Evolutionary conservation across 2,329 filamentous ascomycete genomes (phyloP).

Genomic region (Metarhizium sp.): DNA sequence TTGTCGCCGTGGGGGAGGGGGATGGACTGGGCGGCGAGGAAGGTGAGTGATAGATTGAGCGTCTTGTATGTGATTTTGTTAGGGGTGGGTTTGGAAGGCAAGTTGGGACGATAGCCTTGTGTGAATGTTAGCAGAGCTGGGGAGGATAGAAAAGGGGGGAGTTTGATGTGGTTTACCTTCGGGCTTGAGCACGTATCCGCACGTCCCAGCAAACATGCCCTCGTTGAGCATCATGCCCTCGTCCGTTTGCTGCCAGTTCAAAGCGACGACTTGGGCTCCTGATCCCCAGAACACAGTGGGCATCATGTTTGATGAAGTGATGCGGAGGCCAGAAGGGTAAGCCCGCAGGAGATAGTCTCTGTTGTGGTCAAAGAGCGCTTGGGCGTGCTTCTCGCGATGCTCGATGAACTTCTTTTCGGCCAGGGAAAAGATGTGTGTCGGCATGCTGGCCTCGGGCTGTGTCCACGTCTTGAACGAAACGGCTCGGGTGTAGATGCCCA

Average conservation of each 20-base stretch:
- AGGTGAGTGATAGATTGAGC: constrained; percentile 61
- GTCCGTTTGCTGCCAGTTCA: constrained; percentile 91
- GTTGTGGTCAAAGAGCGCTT: constrained; percentile 70
- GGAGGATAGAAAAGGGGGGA: not conserved
- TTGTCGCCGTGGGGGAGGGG: constrained; percentile 51
- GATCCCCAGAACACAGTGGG: constrained; percentile 79
- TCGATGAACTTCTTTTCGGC: constrained; percentile 56
- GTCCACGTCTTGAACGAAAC: constrained; percentile 73
- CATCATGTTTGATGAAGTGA: constrained; percentile 80
- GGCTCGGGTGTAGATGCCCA: constrained; percentile 77
- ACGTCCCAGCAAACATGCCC: constrained; percentile 76
- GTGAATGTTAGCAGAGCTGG: not conserved
- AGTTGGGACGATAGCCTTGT: constrained; percentile 21
- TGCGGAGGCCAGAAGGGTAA: constrained; percentile 74
- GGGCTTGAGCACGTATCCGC: constrained; percentile 84
- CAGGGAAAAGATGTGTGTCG: constrained; percentile 59
- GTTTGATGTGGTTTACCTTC: constrained; percentile 34
- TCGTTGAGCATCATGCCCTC: constrained; percentile 95
- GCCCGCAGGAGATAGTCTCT: constrained; percentile 73
- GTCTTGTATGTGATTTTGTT: constrained; percentile 39
- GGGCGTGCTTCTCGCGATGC: constrained; percentile 39
- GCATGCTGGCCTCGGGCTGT: constrained; percentile 60
- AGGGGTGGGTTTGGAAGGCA: constrained; percentile 11
- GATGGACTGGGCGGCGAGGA: constrained; percentile 69
- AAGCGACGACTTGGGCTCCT: constrained; percentile 80